Conservation (phyloP, 2,329 filamentous ascomycete species). For the Arthrobotrys conoides region DNA sequence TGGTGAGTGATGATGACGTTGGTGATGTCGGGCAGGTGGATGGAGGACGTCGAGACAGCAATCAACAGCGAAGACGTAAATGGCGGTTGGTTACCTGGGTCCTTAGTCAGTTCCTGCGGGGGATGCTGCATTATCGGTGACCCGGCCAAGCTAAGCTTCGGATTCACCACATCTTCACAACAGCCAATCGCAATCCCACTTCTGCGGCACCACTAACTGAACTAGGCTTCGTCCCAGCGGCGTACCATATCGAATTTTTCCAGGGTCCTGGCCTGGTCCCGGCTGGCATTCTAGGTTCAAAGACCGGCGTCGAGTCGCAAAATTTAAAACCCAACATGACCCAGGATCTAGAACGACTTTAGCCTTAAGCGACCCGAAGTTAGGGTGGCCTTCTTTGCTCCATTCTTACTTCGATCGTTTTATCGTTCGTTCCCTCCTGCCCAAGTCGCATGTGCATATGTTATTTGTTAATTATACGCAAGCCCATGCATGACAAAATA, state of each 20-base stretch:
- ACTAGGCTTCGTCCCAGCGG: not conserved
- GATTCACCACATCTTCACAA: not conserved
- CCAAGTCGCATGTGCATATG: constrained; percentile 24
- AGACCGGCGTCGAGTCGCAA: no score
- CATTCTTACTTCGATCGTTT: not conserved
- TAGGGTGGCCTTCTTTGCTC: not conserved
- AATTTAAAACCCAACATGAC: no score
- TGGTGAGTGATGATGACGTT: not conserved
- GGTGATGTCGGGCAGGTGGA: no score
- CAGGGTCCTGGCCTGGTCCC: constrained; percentile 1
- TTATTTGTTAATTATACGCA: not conserved
- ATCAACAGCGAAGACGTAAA: not conserved
- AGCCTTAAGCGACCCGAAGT: constrained; percentile 12
- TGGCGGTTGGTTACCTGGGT: constrained; percentile 6
- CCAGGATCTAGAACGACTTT: constrained; percentile 2
- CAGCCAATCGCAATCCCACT: constrained; percentile 4
- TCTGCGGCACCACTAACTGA: constrained; percentile 12
- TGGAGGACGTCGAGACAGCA: not conserved
- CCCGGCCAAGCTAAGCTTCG: constrained; percentile 12
- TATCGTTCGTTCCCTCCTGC: not conserved
- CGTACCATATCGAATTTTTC: constrained; percentile 4
- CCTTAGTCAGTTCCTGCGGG: constrained; percentile 1
- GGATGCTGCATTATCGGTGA: constrained; percentile 22
- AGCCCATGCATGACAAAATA: constrained; percentile 11
- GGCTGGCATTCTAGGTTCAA: not conserved